Percentiles rank a stretch among this genome's conserved stretches.
Evolutionary conservation across 805 yeast genomes (phyloP).

Genomic region (Lachancea dasiensis): DNA sequence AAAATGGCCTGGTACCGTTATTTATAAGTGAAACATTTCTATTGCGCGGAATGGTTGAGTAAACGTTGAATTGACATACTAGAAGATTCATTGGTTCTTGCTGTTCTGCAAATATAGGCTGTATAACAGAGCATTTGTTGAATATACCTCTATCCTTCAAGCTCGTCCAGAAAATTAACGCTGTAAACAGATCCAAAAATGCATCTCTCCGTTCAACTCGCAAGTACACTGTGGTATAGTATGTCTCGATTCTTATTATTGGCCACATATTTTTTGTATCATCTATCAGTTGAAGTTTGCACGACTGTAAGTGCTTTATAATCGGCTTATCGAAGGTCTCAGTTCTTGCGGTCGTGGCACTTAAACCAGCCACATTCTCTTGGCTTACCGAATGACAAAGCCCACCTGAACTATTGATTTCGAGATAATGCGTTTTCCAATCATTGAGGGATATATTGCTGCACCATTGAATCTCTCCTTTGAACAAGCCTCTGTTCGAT

Average conservation of each 20-base stretch:
- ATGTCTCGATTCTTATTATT: conserved; percentile 15
- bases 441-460: conserved; percentile 15
- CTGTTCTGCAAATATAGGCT: conserved; percentile 16
- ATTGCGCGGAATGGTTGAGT: conserved; percentile 48
- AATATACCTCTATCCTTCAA: conserved; percentile 47
- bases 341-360: conserved; percentile 5
- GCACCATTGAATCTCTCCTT: conserved; percentile 24
- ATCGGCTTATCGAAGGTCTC: conserved; percentile 12
- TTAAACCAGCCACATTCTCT: conserved; percentile 7
- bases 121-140: conserved; percentile 42
- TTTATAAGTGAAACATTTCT: conserved; percentile 12
- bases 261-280: conserved; percentile 11
- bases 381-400: conserved; percentile 16
- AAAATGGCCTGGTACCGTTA: conserved; percentile 9
- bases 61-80: conserved; percentile 60
- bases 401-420: conserved; percentile 18
- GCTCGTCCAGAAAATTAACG: conserved; percentile 52
- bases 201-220: conserved; percentile 16
- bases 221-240: conserved; percentile 13
- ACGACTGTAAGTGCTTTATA: conserved; percentile 23
- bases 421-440: conserved; percentile 21
- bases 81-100: conserved; percentile 35
- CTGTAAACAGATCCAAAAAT: conserved; percentile 40
- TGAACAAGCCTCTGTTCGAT: conserved; percentile 19
- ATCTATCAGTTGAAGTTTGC: conserved; percentile 19